Evolutionary conservation across 1,284 basidiomycete species (phyloP), one percentile per base, ranked within the genome.

Genomic region (Ceratobasidium sp.): DNA sequence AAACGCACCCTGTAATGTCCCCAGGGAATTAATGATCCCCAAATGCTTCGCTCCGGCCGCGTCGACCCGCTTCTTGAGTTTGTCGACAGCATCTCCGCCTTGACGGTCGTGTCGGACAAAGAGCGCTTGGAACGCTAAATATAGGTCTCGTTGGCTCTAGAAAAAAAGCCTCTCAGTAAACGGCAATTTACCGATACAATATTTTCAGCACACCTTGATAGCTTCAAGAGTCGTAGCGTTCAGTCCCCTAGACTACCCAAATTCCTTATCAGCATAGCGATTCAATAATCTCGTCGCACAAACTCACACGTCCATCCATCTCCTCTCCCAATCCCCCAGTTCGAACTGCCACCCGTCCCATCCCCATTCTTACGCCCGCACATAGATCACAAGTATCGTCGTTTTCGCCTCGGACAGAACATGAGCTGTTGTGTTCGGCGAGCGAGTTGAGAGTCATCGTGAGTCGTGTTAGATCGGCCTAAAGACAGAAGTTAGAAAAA

Each of bases 111-210:
- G 93, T 28, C 96, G 91, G 64, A 91, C 86, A 83, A 97, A 94
- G 3, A 97, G 87, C 81, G 96, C 95, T 26, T 94, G 90, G 83
- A 93, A 92, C 9, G 94, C 91, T 57, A 94, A 87, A 83, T 96
- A 97, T 3, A 98, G 87, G 83, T 98, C 96, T 56, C 96, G 91
- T 84, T 98, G 95, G 67, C 86, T 86, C 91, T 96, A 86, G 56
- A 84, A 75, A 12, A 80, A 77, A 77, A 83, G 33, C n/a, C 17
- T 57, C 23, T 48, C n/a, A 44, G 38, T 17, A 54, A 46, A 9
- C 3, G 3, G 42, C 46, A n/a, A 38, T n/a, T 50, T 26, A 59
- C 1, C 71, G 71, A 28, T 3, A 78, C 23, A 0, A 9, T 38
- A 7, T 7, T 79, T 46, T 26, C 2, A 46, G 69, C 83, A 81